A percentile compares a stretch with the other conserved stretches of the same genome.
Evolutionary conservation across 257 asterid genomes (phyloP).

Genomic region (Lithospermum erythrorhizon): DNA sequence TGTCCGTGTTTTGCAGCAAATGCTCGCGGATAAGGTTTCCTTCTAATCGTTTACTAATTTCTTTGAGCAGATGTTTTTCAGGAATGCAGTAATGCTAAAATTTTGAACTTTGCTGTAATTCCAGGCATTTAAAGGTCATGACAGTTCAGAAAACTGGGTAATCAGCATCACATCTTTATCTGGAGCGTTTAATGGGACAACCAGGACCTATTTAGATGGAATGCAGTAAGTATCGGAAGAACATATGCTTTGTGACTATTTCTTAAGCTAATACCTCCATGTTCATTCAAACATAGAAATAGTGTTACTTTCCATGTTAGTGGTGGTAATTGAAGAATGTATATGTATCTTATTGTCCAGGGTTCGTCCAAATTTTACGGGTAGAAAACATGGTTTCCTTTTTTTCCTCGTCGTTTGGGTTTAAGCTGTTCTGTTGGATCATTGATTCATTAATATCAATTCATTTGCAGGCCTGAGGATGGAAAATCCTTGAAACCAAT

Average conservation of each 20-base stretch:
- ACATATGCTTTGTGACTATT: constrained; percentile 1
- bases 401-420: too few species aligned
- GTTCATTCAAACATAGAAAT: not conserved
- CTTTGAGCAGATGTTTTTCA: not conserved
- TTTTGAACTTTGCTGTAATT: constrained; percentile 2
- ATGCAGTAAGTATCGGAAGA: constrained; percentile 50
- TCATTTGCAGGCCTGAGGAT: constrained; percentile 62
- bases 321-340: not conserved
- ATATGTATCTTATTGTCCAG: not conserved
- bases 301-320: not conserved
- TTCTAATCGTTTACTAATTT: not conserved
- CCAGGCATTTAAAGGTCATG: constrained; percentile 73
- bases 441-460: not conserved
- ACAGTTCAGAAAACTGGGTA: constrained; percentile 77
- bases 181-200: constrained; percentile 96
- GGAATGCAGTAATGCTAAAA: constrained; percentile 1
- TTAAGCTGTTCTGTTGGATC: not conserved
- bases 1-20: constrained; percentile 83
- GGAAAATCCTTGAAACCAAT: constrained; percentile 72
- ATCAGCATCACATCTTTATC: constrained; percentile 81
- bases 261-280: constrained; percentile 2
- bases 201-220: constrained; percentile 87
- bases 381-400: too few species aligned
- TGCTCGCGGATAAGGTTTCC: constrained; percentile 88
- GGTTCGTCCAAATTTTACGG: too few species aligned